A percentile compares a stretch with the other conserved stretches of the same genome.
Evolutionary conservation across 2,329 filamentous ascomycete species (phyloP).

Genomic region (Tolypocladium endophyticum): DNA sequence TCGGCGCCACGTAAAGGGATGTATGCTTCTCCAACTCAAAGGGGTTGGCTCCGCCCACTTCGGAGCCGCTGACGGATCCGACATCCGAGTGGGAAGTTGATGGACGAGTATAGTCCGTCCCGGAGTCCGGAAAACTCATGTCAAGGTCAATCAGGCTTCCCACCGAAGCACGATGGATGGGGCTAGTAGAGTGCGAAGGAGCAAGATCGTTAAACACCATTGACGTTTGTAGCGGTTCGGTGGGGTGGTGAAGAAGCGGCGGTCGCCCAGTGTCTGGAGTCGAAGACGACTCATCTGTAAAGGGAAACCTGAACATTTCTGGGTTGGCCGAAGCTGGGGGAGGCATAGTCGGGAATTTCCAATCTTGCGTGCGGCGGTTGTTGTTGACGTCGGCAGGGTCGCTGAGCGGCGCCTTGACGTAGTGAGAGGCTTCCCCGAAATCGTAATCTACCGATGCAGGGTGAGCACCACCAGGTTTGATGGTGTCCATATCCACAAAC

Average conservation of each 20-base stretch:
- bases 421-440: slow-evolving; percentile 28
- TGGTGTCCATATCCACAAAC: slow-evolving; percentile 52
- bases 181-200: slow-evolving; percentile 19
- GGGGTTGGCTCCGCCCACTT: slow-evolving; percentile 43
- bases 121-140: slow-evolving; percentile 40
- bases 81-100: slow-evolving; percentile 52
- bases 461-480: slow-evolving; percentile 36
- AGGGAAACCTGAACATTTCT: slow-evolving; percentile 40
- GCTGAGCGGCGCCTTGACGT: slow-evolving; percentile 41
- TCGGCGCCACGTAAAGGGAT: slow-evolving; percentile 37
- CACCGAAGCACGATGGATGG: slow-evolving; percentile 28
- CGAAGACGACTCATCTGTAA: slow-evolving; percentile 21
- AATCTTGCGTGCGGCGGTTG: slow-evolving; percentile 42
- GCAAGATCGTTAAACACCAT: slow-evolving; percentile 31
- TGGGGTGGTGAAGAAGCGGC: slow-evolving; percentile 36
- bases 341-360: slow-evolving; percentile 47
- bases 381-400: slow-evolving; percentile 45
- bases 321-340: slow-evolving; percentile 41
- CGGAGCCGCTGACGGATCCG: slow-evolving; percentile 44
- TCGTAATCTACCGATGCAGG: slow-evolving; percentile 39
- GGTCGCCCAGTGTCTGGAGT: slow-evolving; percentile 27
- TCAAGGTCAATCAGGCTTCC: slow-evolving; percentile 44
- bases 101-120: slow-evolving; percentile 40
- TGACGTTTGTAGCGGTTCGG: slow-evolving; percentile 36
- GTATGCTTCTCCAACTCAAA: slow-evolving; percentile 55